Evolutionary conservation across 805 yeast species (phyloP).

Genomic region (Hermanozyma aechmeae): DNA sequence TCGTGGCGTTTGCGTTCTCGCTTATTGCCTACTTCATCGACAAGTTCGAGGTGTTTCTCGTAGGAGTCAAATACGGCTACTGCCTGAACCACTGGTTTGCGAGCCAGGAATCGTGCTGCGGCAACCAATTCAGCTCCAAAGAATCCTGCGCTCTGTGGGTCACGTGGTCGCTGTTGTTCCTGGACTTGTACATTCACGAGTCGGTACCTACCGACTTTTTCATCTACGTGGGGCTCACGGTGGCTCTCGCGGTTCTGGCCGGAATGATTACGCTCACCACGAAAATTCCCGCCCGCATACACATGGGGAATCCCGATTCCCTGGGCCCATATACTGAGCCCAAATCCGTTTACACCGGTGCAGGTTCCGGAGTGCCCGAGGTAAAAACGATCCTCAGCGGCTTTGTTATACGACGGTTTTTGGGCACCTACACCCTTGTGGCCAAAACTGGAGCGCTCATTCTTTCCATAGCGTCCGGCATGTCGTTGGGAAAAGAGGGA

Average conservation of each 20-base stretch:
- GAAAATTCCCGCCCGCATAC: constrained; percentile 24
- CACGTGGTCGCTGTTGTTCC: constrained; percentile 31
- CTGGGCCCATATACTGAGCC: not conserved
- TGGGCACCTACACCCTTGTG: constrained; percentile 43
- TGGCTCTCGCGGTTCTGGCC: constrained; percentile 34
- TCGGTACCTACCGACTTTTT: constrained; percentile 28
- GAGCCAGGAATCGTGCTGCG: constrained; percentile 36
- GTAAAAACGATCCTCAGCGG: constrained; percentile 53
- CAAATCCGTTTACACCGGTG: constrained; percentile 36
- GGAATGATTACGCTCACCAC: constrained; percentile 39
- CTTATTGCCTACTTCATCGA: constrained; percentile 42
- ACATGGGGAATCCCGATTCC: not conserved
- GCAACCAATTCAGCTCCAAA: constrained; percentile 7
- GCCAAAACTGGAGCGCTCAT: constrained; percentile 40
- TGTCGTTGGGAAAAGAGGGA: constrained; percentile 52
- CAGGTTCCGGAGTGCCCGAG: constrained; percentile 56
- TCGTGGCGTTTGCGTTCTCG: constrained; percentile 38
- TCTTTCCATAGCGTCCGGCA: constrained; percentile 48
- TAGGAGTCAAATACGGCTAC: constrained; percentile 44
- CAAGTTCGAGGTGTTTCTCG: constrained; percentile 35
- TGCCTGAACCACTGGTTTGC: constrained; percentile 37
- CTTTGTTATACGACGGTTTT: constrained; percentile 42
- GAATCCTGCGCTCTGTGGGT: constrained; percentile 32
- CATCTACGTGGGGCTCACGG: constrained; percentile 27
- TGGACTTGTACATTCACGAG: constrained; percentile 4